Percentiles rank a stretch among this genome's conserved stretches.
Evolutionary conservation across 2,329 filamentous ascomycete species (phyloP).

Genomic region (Macrophomina pseudophaseolina): DNA sequence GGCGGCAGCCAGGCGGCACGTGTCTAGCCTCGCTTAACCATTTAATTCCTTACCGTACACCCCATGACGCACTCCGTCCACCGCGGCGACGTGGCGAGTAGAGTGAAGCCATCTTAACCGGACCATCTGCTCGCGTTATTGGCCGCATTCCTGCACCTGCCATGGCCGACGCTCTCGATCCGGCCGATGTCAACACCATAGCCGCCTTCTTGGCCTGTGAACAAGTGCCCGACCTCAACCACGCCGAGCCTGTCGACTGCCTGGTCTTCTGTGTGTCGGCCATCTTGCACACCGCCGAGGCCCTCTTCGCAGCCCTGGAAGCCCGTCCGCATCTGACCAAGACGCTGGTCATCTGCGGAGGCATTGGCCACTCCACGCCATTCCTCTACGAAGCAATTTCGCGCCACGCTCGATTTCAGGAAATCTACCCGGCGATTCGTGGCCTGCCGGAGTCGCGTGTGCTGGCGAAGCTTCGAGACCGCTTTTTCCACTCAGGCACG

Average conservation of each 20-base stretch:
- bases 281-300: conserved; percentile 43
- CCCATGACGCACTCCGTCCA: no score
- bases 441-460: conserved; percentile 49
- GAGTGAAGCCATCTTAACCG: no score
- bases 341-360: conserved; percentile 51
- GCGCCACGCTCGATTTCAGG: conserved; percentile 36
- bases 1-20: no score
- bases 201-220: conserved; percentile 38
- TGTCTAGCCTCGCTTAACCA: no score
- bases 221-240: conserved; percentile 33
- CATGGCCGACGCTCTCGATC: conserved; percentile 1
- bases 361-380: conserved; percentile 53
- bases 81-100: no score
- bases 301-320: conserved; percentile 43
- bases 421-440: conserved; percentile 36
- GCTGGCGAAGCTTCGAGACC: conserved; percentile 43
- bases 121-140: background rate
- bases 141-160: background rate
- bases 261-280: conserved; percentile 50
- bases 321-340: conserved; percentile 37
- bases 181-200: conserved; percentile 38
- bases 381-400: conserved; percentile 50
- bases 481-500: conserved; percentile 35
- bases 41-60: no score
- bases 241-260: conserved; percentile 38